Conservation (phyloP, 176 grass and related monocot genomes). For the Eleusine coracana region DNA sequence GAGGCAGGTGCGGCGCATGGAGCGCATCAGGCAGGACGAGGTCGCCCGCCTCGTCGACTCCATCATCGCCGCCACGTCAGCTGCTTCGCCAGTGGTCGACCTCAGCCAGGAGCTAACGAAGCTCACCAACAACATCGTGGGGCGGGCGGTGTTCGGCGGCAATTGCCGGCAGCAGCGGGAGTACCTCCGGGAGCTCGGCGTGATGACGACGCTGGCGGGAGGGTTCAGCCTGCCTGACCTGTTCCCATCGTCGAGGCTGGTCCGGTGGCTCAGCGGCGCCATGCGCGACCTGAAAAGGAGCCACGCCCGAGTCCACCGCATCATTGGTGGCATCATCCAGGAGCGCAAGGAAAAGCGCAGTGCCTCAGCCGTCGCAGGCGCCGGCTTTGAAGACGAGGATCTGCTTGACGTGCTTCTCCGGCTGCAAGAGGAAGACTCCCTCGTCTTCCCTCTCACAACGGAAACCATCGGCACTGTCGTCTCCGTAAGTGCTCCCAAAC, state of each 20-base stretch:
- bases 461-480: conserved; percentile 50
- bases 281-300: conserved; percentile 16
- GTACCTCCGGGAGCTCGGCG: conserved; percentile 38
- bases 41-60: conserved; percentile 8
- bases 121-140: conserved; percentile 42
- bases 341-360: conserved; percentile 39
- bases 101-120: background rate
- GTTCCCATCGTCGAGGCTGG: conserved; percentile 51
- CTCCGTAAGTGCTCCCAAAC: conserved; percentile 30
- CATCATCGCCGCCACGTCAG: background rate
- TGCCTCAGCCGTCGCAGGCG: background rate
- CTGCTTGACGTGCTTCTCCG: conserved; percentile 49
- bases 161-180: conserved; percentile 30
- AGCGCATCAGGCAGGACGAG: conserved; percentile 37
- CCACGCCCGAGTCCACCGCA: conserved; percentile 14
- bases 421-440: conserved; percentile 31
- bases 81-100: background rate
- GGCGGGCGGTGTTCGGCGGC: conserved; percentile 46
- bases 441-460: conserved; percentile 31
- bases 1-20: conserved; percentile 42
- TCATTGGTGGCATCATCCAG: conserved; percentile 42
- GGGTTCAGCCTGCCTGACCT: conserved; percentile 54
- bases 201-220: conserved; percentile 17
- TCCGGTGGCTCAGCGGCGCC: conserved; percentile 28
- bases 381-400: conserved; percentile 27